These are phyloP conservation scores for Tulasnella calospora DNA, from an alignment of 768 basidiomycete species.

Conservation along the genomic window DNA sequence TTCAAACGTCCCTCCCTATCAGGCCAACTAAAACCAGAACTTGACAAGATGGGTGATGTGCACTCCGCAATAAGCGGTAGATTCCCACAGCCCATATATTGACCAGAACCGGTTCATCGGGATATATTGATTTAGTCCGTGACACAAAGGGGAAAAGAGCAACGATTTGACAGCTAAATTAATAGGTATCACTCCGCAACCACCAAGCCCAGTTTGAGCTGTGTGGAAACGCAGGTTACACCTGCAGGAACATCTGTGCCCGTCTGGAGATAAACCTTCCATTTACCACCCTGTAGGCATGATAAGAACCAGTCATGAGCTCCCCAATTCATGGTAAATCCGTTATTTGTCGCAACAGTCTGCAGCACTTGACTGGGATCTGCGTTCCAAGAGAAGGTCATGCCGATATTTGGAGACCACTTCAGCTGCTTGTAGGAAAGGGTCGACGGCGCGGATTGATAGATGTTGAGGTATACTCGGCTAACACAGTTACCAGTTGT, in stretches of 20 bases:
- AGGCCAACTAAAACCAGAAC: not conserved
- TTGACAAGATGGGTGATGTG: too few species aligned
- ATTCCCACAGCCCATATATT: too few species aligned
- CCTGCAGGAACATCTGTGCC: not conserved
- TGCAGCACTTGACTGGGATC: not conserved
- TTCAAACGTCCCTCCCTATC: not conserved
- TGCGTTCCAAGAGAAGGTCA: not conserved
- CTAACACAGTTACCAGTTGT: not conserved
- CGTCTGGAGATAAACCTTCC: conserved; percentile 12
- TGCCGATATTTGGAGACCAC: not conserved
- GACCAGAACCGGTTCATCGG: too few species aligned
- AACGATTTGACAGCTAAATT: not conserved
- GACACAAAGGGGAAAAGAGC: not conserved
- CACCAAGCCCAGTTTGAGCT: not conserved
- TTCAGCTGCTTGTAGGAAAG: not conserved
- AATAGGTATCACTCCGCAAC: not conserved
- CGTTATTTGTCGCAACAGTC: not conserved
- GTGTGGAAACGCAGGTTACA: not conserved
- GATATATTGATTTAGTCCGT: not conserved
- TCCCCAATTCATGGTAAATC: not conserved
- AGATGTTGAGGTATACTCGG: conserved; percentile 12
- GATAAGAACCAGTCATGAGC: not conserved
- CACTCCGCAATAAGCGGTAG: too few species aligned
- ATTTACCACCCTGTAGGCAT: not conserved
- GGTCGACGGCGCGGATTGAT: not conserved